Conservation (phyloP, 2,329 filamentous ascomycete genomes). For the Epichloe coenophiala region DNA sequence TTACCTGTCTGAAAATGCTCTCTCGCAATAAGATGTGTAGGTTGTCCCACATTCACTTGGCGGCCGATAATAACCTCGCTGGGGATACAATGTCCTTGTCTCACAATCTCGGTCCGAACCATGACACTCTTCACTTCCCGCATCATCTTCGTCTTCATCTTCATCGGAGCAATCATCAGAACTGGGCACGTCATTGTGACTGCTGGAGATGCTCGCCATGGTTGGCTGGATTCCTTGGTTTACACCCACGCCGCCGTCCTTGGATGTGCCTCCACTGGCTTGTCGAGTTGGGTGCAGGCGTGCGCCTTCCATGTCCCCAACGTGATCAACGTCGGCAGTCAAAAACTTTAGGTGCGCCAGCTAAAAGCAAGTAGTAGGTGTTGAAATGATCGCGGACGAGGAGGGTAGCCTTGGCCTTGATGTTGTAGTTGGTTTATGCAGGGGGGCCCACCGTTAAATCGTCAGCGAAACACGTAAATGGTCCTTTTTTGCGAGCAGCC, state of each 20-base stretch:
- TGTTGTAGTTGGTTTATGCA: too few relatives aligned
- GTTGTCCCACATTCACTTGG: conserved; percentile 22
- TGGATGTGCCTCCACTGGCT: not conserved
- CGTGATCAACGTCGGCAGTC: not conserved
- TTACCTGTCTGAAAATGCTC: conserved; percentile 24
- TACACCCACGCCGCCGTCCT: conserved; percentile 13
- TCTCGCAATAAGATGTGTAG: conserved; percentile 18
- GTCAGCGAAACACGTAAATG: too few relatives aligned
- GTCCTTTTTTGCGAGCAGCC: too few relatives aligned
- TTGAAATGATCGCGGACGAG: too few relatives aligned
- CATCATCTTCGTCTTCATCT: too few relatives aligned
- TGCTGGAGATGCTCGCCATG: conserved; percentile 24
- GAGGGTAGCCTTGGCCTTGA: too few relatives aligned
- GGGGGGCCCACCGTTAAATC: too few relatives aligned
- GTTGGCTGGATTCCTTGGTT: conserved; percentile 22
- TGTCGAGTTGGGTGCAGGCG: not conserved
- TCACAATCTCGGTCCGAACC: conserved; percentile 18
- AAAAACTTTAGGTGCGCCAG: not conserved
- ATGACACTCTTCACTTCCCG: conserved; percentile 12
- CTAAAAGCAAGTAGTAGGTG: not conserved
- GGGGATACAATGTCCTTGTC: conserved; percentile 29
- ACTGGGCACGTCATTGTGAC: conserved; percentile 16
- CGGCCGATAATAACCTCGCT: conserved; percentile 25
- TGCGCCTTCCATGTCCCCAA: not conserved
- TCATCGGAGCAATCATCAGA: conserved; percentile 12